Percentiles rank a stretch among this genome's conserved stretches.
Evolutionary conservation across 305 asterid genomes (phyloP).

Genomic region (Stenogyne calaminthoides): DNA sequence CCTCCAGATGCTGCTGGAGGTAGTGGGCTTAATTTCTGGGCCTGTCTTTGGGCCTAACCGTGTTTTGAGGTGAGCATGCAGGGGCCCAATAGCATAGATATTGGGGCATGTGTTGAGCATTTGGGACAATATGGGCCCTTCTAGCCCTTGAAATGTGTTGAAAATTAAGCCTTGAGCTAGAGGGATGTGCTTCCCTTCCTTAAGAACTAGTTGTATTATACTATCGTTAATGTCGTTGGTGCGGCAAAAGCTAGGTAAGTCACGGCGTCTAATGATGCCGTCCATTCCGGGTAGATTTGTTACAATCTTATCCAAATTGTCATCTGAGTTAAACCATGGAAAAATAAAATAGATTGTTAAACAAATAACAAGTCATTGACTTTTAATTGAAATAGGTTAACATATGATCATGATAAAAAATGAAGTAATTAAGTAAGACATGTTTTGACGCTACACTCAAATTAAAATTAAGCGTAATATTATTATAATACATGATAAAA

Average conservation of each 20-base stretch:
- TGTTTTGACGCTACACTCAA: too few species aligned
- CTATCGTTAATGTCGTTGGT: conserved; percentile 26
- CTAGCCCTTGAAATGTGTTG: conserved; percentile 58
- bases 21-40: neutral
- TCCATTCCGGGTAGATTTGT: conserved; percentile 41
- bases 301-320: conserved; percentile 37
- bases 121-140: conserved; percentile 46
- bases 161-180: conserved; percentile 50
- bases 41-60: neutral
- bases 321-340: conserved; percentile 29
- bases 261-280: conserved; percentile 40
- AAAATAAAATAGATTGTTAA: too few species aligned
- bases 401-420: too few species aligned
- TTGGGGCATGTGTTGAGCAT: conserved; percentile 39
- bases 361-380: neutral
- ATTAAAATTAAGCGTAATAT: too few species aligned
- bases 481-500: too few species aligned
- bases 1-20: conserved; percentile 47
- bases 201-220: conserved; percentile 29
- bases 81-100: conserved; percentile 53
- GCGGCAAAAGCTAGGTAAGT: conserved; percentile 47
- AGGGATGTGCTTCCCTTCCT: conserved; percentile 35
- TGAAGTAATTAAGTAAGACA: too few species aligned
- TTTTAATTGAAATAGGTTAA: too few species aligned
- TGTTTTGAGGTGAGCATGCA: conserved; percentile 43